Base-by-base conservation (phyloP, 176 grass and related monocot species). In the Canna indica region DNA sequence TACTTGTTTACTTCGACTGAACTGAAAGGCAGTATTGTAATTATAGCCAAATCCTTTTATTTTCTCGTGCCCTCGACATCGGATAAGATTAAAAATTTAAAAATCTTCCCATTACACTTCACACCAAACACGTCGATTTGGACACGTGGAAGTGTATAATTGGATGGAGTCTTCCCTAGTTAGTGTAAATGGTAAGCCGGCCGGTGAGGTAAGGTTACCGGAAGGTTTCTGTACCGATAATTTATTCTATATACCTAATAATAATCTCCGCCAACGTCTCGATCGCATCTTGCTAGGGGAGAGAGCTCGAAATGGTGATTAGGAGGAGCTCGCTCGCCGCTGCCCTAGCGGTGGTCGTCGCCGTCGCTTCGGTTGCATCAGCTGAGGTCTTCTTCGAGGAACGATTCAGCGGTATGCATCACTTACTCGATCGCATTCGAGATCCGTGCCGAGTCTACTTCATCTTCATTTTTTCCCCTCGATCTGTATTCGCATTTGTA, bases 301-400 rank as follows among this genome's bases (percentile, higher is more conserved):
- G 27, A 2, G 47, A 20, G 5, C 32, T 18, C 30, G 46, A 7
- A 59, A 90, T 90, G 91, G 71, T 79, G 63, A 53, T 77, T 61
- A 69, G 22, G 36, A 56, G 44, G 45, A 76, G 76, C 1, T 72
- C 69, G 28, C 80, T 78, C 61, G 12, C 65, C 31, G 79, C 42
- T 20, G 81, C 62, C 44, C 61, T 81, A 20, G 83, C 39, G 34
- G 74, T 36, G 15, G 84, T 77, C 33, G 70, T 90, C 22, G 79
- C 71, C 12, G 76, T 67, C 18, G 67, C 74, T 48, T 71, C 86
- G 42, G 63, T 67, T 1, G 84, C 47, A 58, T 28, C 75, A 31
- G 86, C 82, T 48, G 87, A 95, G 61, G 81, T 90, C 79, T 87
- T 72, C 79, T 90, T 95, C 59, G 79, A 87, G 77, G 91, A 95